Percentiles rank a stretch among this genome's conserved stretches.
Evolutionary conservation across 1,284 basidiomycete species (phyloP).

Genomic region (Trichosporon inkin): DNA sequence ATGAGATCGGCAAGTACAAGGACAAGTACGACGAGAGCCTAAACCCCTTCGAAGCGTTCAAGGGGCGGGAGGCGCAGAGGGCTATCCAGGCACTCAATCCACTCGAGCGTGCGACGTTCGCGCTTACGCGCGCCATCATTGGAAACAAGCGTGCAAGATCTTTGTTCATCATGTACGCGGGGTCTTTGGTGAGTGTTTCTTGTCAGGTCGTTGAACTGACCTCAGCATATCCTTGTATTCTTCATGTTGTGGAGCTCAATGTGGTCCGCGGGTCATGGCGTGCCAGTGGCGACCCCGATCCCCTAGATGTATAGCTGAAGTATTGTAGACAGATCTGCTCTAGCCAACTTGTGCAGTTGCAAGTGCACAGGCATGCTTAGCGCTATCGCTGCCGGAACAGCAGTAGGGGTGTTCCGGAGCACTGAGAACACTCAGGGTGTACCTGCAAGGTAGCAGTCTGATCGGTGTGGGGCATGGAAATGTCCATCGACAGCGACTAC

Average conservation of each 20-base stretch:
- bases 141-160: slow-evolving; percentile 75
- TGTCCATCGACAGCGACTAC: too few relatives aligned
- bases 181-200: slow-evolving; percentile 35
- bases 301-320: slow-evolving; percentile 3
- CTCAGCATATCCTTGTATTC: slow-evolving; percentile 44
- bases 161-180: slow-evolving; percentile 48
- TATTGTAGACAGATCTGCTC: slow-evolving; percentile 4
- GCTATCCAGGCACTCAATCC: slow-evolving; percentile 89
- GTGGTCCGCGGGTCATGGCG: slow-evolving; percentile 36
- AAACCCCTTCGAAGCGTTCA: slow-evolving; percentile 96
- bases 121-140: slow-evolving; percentile 77
- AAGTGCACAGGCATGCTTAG: too few relatives aligned
- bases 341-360: not conserved
- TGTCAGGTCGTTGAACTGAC: not conserved
- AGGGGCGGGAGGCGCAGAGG: slow-evolving; percentile 84
- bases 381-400: not conserved
- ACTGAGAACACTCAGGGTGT: too few relatives aligned
- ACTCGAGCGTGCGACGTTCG: slow-evolving; percentile 80
- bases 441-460: too few relatives aligned
- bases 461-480: too few relatives aligned
- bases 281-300: slow-evolving; percentile 9
- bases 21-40: slow-evolving; percentile 90
- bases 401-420: too few relatives aligned
- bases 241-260: slow-evolving; percentile 46
- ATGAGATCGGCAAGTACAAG: slow-evolving; percentile 83